Conservation (phyloP, 345 rosid species). For the Odontarrhena argentea region DNA sequence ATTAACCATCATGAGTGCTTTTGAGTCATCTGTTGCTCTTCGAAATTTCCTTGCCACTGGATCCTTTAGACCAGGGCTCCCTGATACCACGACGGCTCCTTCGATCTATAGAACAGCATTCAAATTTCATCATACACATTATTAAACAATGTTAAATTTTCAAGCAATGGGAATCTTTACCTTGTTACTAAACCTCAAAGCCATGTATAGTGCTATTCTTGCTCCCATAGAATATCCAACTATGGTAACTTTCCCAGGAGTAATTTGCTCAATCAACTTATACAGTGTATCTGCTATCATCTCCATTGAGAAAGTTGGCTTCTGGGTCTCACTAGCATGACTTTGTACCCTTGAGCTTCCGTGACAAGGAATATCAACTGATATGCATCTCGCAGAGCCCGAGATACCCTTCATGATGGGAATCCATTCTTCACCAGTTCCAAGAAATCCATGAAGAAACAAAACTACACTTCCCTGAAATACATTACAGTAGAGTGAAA, state of each 20-base stretch:
- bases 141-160: slow-evolving; percentile 18
- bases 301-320: slow-evolving; percentile 60
- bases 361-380: slow-evolving; percentile 91
- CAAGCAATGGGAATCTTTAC: slow-evolving; percentile 40
- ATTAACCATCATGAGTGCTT: slow-evolving; percentile 53
- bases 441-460: slow-evolving; percentile 92
- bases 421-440: slow-evolving; percentile 90
- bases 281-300: slow-evolving; percentile 48
- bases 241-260: slow-evolving; percentile 59
- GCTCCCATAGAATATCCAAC: slow-evolving; percentile 97
- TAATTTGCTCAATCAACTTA: slow-evolving; percentile 53
- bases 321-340: slow-evolving; percentile 35
- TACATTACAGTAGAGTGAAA: slow-evolving; percentile 22
- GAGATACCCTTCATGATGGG: slow-evolving; percentile 78
- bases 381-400: slow-evolving; percentile 75
- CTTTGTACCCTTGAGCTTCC: slow-evolving; percentile 61
- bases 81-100: slow-evolving; percentile 81
- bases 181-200: slow-evolving; percentile 60
- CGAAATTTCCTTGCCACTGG: slow-evolving; percentile 61
- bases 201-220: slow-evolving; percentile 84
- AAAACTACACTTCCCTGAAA: slow-evolving; percentile 60
- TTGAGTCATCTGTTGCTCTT: slow-evolving; percentile 70
- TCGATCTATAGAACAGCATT: slow-evolving; percentile 47
- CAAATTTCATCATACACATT: slow-evolving; percentile 14
- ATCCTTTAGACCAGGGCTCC: slow-evolving; percentile 79